Conservation (phyloP, 768 basidiomycete species). For the Leccinum subtestaceum region DNA sequence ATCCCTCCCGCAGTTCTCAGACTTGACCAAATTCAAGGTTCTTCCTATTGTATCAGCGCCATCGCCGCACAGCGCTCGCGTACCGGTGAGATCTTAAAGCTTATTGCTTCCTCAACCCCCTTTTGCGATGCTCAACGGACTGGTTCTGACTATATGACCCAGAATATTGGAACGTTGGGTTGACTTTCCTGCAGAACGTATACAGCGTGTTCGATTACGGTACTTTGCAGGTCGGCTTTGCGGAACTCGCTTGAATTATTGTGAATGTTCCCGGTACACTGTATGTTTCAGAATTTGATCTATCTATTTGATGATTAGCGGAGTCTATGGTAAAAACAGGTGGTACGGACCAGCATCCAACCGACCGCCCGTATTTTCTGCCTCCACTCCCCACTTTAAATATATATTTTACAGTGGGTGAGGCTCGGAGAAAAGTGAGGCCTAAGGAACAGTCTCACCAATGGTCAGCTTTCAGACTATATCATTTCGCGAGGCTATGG, state of each 20-base stretch:
- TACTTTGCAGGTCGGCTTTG: background rate
- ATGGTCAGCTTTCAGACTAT: too few species aligned
- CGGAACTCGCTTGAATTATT: background rate
- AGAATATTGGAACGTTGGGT: background rate
- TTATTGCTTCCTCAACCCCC: background rate
- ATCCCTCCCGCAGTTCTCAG: background rate
- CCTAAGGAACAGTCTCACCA: too few species aligned
- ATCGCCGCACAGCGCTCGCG: background rate
- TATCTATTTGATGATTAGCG: too few species aligned
- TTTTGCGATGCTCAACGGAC: background rate
- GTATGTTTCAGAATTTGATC: too few species aligned
- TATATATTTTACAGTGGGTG: too few species aligned
- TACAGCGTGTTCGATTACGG: background rate
- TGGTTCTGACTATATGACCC: background rate
- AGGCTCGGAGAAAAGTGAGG: too few species aligned
- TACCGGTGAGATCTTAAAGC: background rate
- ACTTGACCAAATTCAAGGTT: background rate
- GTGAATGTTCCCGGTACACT: too few species aligned
- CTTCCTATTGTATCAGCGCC: background rate
- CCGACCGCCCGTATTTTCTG: too few species aligned
- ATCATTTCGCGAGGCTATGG: too few species aligned
- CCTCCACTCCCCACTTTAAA: too few species aligned
- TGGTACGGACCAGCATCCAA: too few species aligned
- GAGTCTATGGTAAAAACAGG: too few species aligned
- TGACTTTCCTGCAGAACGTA: background rate